Evolutionary conservation across 148 eudicot genomes (phyloP), one percentile per base, ranked within the genome.

Genomic region (Gaultheria prostrata): DNA sequence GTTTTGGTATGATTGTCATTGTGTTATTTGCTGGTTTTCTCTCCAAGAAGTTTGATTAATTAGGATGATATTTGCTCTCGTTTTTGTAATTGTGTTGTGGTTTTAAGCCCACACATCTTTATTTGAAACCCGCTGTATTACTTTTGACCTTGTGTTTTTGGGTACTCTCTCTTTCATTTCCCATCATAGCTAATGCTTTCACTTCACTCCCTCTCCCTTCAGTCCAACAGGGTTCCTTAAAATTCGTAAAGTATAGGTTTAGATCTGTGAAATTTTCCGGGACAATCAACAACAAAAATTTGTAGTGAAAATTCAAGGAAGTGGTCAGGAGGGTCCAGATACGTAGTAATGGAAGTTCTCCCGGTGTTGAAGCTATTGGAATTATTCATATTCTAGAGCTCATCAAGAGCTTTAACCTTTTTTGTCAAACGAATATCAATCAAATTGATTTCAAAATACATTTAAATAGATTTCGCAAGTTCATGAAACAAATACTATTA

Each of bases 21-120:
- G 9, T 54, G 82, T 21, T 33, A 35, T 79, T 57, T 79, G 82
- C 33, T 35, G 14, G 11, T 26, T 80, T 30, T 80, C 8, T 79
- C 28, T 56, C 5, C 24, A 21, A 49, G 6, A 79, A 12, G 67
- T 79, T 21, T 39, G 21, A 18, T 45, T 54, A 20, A 30, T 54
- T 65, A 4, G 17, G 61, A 78, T 8, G 54, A 35, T 59, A 32
- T 73, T 1, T 73, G 30, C 32, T 77, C 8, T 51, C 12, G 51
- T 21, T 48, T 57, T 20, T 33, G 45, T 33, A 79, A 26, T 56
- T 79, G 32, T 57, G 35, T 30, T 56, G 49, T 56, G 70, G 49
- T 49, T 54, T 78, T 53, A 78, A 32, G 63, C 57, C 43, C 8
- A 18, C 56, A 17, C 18, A 56, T 33, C 12, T 79, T 79, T n/a